phyloP scores from a whole-genome alignment of 257 asterid genomes.

The Anisodus acutangulus region DNA sequence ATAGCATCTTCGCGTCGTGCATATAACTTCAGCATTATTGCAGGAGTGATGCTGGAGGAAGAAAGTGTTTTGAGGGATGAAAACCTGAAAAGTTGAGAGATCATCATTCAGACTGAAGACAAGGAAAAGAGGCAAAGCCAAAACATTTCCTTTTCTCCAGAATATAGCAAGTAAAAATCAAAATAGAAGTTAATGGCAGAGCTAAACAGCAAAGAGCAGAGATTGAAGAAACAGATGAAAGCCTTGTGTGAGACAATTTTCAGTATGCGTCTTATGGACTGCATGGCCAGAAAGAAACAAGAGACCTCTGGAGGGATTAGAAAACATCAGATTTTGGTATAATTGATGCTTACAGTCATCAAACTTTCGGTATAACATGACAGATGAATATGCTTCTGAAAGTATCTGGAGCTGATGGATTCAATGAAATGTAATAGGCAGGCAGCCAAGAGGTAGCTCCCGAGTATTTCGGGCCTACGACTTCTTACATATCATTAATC shows the following conservation, averaged over 20 bases:
- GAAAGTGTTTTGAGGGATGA: neutral
- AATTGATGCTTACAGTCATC: neutral
- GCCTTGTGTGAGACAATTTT: neutral
- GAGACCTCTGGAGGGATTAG: neutral
- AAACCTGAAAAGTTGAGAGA: neutral
- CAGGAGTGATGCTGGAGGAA: neutral
- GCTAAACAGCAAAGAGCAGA: neutral
- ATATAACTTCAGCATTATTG: neutral
- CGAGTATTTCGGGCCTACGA: neutral
- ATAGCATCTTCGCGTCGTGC: neutral
- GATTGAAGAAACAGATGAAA: neutral
- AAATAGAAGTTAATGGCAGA: neutral
- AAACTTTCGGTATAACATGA: neutral
- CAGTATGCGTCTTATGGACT: neutral
- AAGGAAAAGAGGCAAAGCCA: neutral
- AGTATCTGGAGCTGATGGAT: neutral
- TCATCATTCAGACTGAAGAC: neutral
- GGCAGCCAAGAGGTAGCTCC: neutral
- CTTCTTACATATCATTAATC: neutral
- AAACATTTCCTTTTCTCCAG: neutral
- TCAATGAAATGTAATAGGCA: constrained; percentile 10
- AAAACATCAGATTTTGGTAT: neutral
- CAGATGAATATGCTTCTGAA: neutral
- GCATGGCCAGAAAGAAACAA: neutral
- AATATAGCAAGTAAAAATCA: neutral